A percentile compares a stretch with the other conserved stretches of the same genome.
phyloP scores from a whole-genome alignment of 75 land plant genomes.

The Pseudotsuga menziesii region DNA sequence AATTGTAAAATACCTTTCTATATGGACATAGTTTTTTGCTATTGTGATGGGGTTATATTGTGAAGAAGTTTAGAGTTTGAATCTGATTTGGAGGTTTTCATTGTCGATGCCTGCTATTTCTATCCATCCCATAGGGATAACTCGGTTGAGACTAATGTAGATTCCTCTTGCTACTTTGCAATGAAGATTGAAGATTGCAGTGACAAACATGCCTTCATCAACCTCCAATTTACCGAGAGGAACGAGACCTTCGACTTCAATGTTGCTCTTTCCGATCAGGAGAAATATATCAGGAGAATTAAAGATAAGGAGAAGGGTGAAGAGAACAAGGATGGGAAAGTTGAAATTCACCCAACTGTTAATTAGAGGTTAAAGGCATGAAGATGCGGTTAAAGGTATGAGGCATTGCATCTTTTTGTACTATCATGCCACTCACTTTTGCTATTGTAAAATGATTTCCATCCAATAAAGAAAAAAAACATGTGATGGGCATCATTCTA shows the following conservation, averaged over 20 bases:
- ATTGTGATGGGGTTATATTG: too few relatives aligned
- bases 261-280: constrained; percentile 98
- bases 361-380: constrained; percentile 83
- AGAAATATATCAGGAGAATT: constrained; percentile 86
- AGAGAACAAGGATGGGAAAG: constrained; percentile 28
- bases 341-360: constrained; percentile 70
- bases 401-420: background rate
- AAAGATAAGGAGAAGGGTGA: constrained; percentile 49
- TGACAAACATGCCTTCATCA: constrained; percentile 95
- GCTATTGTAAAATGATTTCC: too few relatives aligned
- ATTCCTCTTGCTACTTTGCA: constrained; percentile 97
- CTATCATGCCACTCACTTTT: too few relatives aligned
- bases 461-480: too few relatives aligned
- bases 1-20: too few relatives aligned
- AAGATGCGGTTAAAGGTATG: too few relatives aligned
- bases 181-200: constrained; percentile 87
- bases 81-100: too few relatives aligned
- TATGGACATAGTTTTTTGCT: too few relatives aligned
- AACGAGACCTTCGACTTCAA: constrained; percentile 99
- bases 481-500: too few relatives aligned
- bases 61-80: too few relatives aligned
- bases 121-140: constrained; percentile 75
- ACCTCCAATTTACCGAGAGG: constrained; percentile 84
- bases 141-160: constrained; percentile 81
- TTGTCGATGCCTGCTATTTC: constrained; percentile 36